Evolutionary conservation across 345 rosid species (phyloP), one percentile per base, ranked within the genome.

Genomic region (Microcos paniculata): DNA sequence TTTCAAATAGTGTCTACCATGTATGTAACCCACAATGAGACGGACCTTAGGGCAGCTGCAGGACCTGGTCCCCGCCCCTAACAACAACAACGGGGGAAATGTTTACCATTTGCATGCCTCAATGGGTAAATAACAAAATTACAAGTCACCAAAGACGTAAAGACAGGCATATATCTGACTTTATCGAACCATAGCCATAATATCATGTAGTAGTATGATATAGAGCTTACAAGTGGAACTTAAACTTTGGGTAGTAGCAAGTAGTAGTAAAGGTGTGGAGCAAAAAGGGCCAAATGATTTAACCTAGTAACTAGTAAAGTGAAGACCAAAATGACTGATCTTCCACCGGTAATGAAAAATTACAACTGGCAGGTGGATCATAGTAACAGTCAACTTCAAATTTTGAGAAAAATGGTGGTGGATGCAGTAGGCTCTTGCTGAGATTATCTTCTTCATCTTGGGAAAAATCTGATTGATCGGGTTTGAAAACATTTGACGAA

Each of bases 271-370:
- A 59, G 38, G 21, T 24, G 63, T 6, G 63, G 63, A 21, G 58
- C 28, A 57, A 30, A 30, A 58, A 59, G 10, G 19, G 64, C 23
- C 14, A 19, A 42, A 31, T 12, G 18, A 14, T 40, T n/a, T n/a
- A n/a, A n/a, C n/a, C n/a, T n/a, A n/a, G n/a, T 64, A 56, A 74
- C 43, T 77, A 85, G 78, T 75, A 82, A 72, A 82, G 74, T 83
- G 88, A 88, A 19, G 78, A 77, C 90, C 91, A 88, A 67, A 90
- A 80, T 30, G 84, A 84, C 38, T 83, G 90, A 83, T 90, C 89
- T 64, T 86, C 94, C 33, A 56, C 65, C 6, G 84, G 71, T 80
- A 86, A 80, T 56, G 79, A 87, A 77, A 85, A 80, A 82, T 77
- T 83, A 76, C 88, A 79, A 77, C 10, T 76, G 7, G 80, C 63